A percentile compares a stretch with the other conserved stretches of the same genome.
These are phyloP conservation scores for Sphaceloma murrayae DNA, from an alignment of 2,329 filamentous ascomycete species.

Conservation along the genomic window DNA sequence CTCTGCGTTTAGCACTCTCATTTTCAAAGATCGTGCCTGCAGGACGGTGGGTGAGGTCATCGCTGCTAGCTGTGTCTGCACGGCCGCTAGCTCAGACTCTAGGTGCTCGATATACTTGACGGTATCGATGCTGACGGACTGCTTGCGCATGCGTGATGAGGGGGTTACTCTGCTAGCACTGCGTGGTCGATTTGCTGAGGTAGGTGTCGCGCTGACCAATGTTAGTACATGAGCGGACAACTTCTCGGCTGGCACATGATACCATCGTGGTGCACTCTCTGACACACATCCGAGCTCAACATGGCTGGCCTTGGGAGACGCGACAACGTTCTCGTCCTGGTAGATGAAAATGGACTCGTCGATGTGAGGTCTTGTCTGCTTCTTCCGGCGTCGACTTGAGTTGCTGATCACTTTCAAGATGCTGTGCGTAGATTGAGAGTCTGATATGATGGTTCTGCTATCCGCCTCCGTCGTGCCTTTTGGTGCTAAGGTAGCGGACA, in stretches of 20 bases:
- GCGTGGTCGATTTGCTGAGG: slow-evolving; percentile 15
- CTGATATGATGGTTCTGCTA: slow-evolving; percentile 20
- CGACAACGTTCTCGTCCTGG: slow-evolving; percentile 25
- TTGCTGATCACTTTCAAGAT: slow-evolving; percentile 21
- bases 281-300: slow-evolving; percentile 16
- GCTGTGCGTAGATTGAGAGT: slow-evolving; percentile 12
- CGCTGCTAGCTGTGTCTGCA: slow-evolving; percentile 32
- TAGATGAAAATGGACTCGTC: slow-evolving; percentile 20
- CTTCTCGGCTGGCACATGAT: slow-evolving; percentile 19
- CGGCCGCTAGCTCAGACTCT: slow-evolving; percentile 36
- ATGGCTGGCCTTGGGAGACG: slow-evolving; percentile 4
- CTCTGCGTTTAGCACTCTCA: slow-evolving; percentile 30
- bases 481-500: slow-evolving; percentile 12
- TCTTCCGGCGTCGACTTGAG: slow-evolving; percentile 19
- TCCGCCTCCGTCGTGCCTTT: slow-evolving; percentile 17
- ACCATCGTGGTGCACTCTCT: slow-evolving; percentile 17
- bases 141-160: slow-evolving; percentile 19
- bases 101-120: slow-evolving; percentile 42
- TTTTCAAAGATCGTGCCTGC: slow-evolving; percentile 30
- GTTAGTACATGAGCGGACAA: slow-evolving; percentile 17
- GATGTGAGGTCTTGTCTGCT: slow-evolving; percentile 19
- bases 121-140: slow-evolving; percentile 34
- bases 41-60: slow-evolving; percentile 33
- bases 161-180: slow-evolving; percentile 21
- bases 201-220: slow-evolving; percentile 16